Conservation (phyloP, 2,329 filamentous ascomycete genomes). For the Bisporella sp. region DNA sequence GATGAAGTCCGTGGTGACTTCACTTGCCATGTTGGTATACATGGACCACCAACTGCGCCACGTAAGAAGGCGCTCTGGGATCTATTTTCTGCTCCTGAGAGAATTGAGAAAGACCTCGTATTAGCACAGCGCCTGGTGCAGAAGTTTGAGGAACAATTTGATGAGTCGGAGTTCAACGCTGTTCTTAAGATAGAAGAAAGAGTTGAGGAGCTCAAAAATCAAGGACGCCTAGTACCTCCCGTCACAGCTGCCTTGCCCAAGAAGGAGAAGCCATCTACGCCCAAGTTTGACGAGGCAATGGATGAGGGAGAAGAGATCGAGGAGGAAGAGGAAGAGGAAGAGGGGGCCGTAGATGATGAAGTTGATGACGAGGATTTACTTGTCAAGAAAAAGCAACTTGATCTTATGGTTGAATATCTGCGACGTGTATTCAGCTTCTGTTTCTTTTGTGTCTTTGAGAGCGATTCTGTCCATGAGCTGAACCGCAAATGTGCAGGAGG, state of each 20-base stretch:
- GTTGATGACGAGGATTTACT: conserved; percentile 84
- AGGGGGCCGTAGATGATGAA: conserved; percentile 64
- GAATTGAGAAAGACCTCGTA: conserved; percentile 82
- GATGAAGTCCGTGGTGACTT: conserved; percentile 93
- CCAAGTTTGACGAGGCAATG: conserved; percentile 54
- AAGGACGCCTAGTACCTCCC: conserved; percentile 68
- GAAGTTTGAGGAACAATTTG: conserved; percentile 77
- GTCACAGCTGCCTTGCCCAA: conserved; percentile 46
- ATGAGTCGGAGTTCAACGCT: conserved; percentile 66
- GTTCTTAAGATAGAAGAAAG: conserved; percentile 76
- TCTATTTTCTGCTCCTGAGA: conserved; percentile 87
- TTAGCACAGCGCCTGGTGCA: conserved; percentile 75
- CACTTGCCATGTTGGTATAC: conserved; percentile 93
- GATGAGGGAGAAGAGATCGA: conserved; percentile 68
- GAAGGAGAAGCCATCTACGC: conserved; percentile 50
- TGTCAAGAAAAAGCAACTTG: conserved; percentile 92
- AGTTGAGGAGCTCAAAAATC: conserved; percentile 71
- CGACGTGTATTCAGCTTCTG: conserved; percentile 97
- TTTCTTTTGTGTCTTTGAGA: conserved; percentile 99
- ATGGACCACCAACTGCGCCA: conserved; percentile 78
- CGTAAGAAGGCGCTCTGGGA: conserved; percentile 97
- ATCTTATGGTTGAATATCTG: conserved; percentile 92
- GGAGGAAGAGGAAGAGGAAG: conserved; percentile 60
- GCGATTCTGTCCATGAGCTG: conserved; percentile 92
- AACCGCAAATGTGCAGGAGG: conserved; percentile 94